Evolutionary conservation across 73 alveolate genomes (phyloP), one percentile per base, ranked within the genome.

Genomic region (Paramecium sonneborni): DNA sequence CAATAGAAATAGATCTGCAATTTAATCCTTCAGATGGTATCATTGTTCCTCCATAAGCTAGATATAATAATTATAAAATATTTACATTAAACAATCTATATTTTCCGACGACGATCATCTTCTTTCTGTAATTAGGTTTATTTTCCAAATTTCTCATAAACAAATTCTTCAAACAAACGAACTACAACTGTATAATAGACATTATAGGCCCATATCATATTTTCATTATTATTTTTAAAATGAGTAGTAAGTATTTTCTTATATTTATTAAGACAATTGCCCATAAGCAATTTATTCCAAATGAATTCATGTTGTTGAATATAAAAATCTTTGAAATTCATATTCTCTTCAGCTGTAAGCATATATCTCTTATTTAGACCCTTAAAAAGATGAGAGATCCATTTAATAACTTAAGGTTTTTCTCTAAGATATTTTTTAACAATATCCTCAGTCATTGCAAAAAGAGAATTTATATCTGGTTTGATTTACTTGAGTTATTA

Each of bases 1-100:
- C 90, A 1, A 79, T 79, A 3, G 76, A 79, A 11, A 43, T 79
- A 3, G 90, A 79, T 79, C 90, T 79, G 46, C 55, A 39, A 44
- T 79, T 79, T 20, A 79, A 23, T 38, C 90, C 90, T 24, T 79
- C 90, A 24, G 90, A 79, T 43, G 90, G 90, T 5, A 79, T 79
- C 90, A 79, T 79, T 20, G 90, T 79, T 38, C 90, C 90, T 24
- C 90, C 90, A 79, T 30, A 79, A 39, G 90, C 84, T 62, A n/a
- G n/a, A n/a, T n/a, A n/a, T n/a, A 62, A 62, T 14, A 26, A 30
- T 30, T 10, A n/a, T 62, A 5, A 26, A 62, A 62, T 2, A 26
- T 23, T 62, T 62, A 62, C 84, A 79, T 79, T 79, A 39, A 39
- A 79, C 90, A 0, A 79, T 46, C 41, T 79, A 32, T 24, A 79